Evolutionary conservation across 352 stramenopile genomes (phyloP).

Genomic region (Phytophthora meadii): DNA sequence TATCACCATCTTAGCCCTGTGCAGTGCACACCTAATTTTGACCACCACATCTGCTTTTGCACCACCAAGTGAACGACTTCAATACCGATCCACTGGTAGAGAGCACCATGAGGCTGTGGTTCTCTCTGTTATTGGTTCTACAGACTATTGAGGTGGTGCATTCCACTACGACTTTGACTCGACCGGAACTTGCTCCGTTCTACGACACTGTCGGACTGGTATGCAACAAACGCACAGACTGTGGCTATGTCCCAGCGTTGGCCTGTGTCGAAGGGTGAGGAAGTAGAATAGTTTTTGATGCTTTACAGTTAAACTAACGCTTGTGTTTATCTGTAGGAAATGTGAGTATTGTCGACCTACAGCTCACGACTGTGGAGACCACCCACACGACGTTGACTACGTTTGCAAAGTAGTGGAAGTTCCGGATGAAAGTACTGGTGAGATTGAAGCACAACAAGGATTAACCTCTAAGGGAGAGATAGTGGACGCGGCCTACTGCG

Average conservation of each 20-base stretch:
- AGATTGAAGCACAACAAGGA: conserved; percentile 35
- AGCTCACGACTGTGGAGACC: conserved; percentile 58
- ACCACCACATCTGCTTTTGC: conserved; percentile 23
- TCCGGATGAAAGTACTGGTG: conserved; percentile 37
- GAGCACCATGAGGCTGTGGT: neutral
- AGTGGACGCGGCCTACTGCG: conserved; percentile 64
- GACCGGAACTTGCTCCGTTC: conserved; percentile 29
- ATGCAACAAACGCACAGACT: conserved; percentile 62
- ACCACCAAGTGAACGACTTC: conserved; percentile 3
- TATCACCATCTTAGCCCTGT: conserved; percentile 3
- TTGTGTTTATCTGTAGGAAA: conserved; percentile 31
- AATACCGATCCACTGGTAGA: conserved; percentile 1
- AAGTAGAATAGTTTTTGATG: neutral
- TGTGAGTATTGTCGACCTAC: conserved; percentile 66
- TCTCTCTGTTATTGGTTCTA: conserved; percentile 3
- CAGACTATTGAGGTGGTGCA: neutral
- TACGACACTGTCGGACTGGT: conserved; percentile 46
- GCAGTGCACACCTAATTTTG: conserved; percentile 1
- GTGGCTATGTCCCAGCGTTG: conserved; percentile 73
- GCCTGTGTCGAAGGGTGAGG: conserved; percentile 68
- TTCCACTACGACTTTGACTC: conserved; percentile 8
- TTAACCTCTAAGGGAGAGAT: conserved; percentile 33
- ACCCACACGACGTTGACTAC: conserved; percentile 54
- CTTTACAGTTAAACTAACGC: neutral
- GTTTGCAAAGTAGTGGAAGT: conserved; percentile 51